Evolutionary conservation across 1,284 basidiomycete genomes (phyloP), one percentile per base, ranked within the genome.

Genomic region (Trametes versicolor): DNA sequence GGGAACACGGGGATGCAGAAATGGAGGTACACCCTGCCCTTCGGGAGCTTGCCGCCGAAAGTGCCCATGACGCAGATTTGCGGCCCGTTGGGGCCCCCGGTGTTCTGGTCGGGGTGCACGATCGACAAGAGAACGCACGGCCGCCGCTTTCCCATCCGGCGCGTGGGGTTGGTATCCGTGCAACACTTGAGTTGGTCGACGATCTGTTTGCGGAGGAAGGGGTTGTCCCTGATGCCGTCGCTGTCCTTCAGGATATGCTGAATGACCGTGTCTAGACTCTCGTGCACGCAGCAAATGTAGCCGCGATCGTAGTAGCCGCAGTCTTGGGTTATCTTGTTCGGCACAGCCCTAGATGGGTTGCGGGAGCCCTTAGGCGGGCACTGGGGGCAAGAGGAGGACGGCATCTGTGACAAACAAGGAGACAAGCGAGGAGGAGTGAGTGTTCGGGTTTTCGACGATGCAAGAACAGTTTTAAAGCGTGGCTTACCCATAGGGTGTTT

Each of bases 1-100:
- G 57, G 36, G 36, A 39, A 58, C 4, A 58, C 47, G 10, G 47
- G 32, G 23, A 58, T 50, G 57, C 19, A 21, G 55, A 57, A 57
- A 27, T 57, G 55, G 32, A 12, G 3, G 37, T 39, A 39, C 37
- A 39, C 37, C 37, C 37, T 39, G 37, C 37, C 37, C 37, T 39
- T 4, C 5, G 37, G 37, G 2, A 12, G 12, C 15, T 2, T 39
- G 2, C 37, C 37, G 5, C 37, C 37, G 37, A 39, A 39, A 2
- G 37, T 39, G 2, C 37, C 37, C 37, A 57, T 57, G 32, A 57
- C 25, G n/a, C 55, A 58, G 15, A 58, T 58, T 19, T 13, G 5
- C 3, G 57, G 57, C 5, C 5, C 36, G 2, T 49, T 10, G 23
- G 9, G 2, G 12, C 37, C 37, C 37, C 3, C 8, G 29, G 10